Conservation (phyloP, 768 basidiomycete species). For the Lentinula aciculospora region DNA sequence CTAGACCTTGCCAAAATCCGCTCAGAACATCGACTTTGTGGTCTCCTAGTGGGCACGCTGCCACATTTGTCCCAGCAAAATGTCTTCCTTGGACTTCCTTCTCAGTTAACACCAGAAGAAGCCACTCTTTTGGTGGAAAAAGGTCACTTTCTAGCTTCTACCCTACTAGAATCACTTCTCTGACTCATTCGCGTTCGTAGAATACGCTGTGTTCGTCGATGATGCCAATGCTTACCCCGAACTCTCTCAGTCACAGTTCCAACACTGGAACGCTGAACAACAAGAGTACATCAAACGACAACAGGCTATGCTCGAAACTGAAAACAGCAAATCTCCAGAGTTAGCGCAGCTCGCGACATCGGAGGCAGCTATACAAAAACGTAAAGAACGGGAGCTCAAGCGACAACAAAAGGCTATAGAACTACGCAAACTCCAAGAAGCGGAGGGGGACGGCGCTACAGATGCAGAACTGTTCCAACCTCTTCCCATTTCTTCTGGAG, state of each 20-base stretch:
- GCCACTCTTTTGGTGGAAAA: slow-evolving; percentile 82
- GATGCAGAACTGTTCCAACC: neutral
- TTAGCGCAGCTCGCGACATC: slow-evolving; percentile 38
- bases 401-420: slow-evolving; percentile 13
- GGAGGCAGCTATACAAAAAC: slow-evolving; percentile 63
- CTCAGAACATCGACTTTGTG: slow-evolving; percentile 76
- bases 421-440: slow-evolving; percentile 15
- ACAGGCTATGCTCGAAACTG: slow-evolving; percentile 40
- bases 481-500: neutral
- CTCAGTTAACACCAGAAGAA: slow-evolving; percentile 88
- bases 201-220: slow-evolving; percentile 71
- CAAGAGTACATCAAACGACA: slow-evolving; percentile 42
- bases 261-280: slow-evolving; percentile 48
- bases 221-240: slow-evolving; percentile 53
- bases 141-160: slow-evolving; percentile 36
- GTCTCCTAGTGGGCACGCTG: slow-evolving; percentile 83
- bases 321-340: slow-evolving; percentile 40
- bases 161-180: neutral
- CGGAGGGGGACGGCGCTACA: neutral
- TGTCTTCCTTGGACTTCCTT: slow-evolving; percentile 89
- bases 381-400: slow-evolving; percentile 60
- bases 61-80: slow-evolving; percentile 96
- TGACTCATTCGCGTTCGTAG: slow-evolving; percentile 31
- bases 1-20: slow-evolving; percentile 80
- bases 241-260: slow-evolving; percentile 42